These are phyloP conservation scores for Xylogone sp. DNA, from an alignment of 2,329 filamentous ascomycete species.

Conservation along the genomic window DNA sequence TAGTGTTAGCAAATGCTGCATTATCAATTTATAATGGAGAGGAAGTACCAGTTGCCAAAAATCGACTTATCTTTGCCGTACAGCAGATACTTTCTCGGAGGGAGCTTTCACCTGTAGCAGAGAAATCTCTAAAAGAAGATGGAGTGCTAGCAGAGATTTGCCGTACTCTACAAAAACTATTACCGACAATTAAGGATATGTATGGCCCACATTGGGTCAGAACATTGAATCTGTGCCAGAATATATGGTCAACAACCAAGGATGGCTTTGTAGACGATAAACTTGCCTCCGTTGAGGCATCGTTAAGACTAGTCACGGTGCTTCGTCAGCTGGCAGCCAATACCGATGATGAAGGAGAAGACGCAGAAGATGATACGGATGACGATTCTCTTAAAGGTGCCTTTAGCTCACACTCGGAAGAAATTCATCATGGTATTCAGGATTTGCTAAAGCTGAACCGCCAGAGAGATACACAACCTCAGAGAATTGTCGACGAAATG, in stretches of 20 bases:
- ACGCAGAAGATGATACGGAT: background rate
- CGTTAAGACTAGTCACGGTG: slow-evolving; percentile 64
- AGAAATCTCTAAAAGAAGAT: background rate
- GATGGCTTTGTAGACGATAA: slow-evolving; percentile 40
- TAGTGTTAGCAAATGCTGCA: slow-evolving; percentile 53
- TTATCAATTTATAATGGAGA: slow-evolving; percentile 48
- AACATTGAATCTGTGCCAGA: slow-evolving; percentile 53
- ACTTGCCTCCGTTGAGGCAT: slow-evolving; percentile 65
- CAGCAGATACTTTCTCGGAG: slow-evolving; percentile 75
- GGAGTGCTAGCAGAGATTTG: slow-evolving; percentile 43
- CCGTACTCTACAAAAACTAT: slow-evolving; percentile 53
- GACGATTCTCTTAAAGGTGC: slow-evolving; percentile 59
- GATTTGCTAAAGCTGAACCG: slow-evolving; percentile 55
- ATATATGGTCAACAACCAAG: slow-evolving; percentile 49
- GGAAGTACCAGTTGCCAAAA: slow-evolving; percentile 54
- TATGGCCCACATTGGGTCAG: slow-evolving; percentile 87
- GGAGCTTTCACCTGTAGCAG: slow-evolving; percentile 35
- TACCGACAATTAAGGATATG: slow-evolving; percentile 74
- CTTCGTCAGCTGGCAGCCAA: slow-evolving; percentile 64
- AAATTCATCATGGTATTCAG: slow-evolving; percentile 55
- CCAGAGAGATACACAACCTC: slow-evolving; percentile 53
- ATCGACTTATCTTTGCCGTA: slow-evolving; percentile 65
- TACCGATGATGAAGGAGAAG: slow-evolving; percentile 65
- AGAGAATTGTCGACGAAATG: slow-evolving; percentile 71
- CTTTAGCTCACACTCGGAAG: slow-evolving; percentile 55